phyloP scores from a whole-genome alignment of 371 early-diverging fungal species.

The Mortierella sp. region DNA sequence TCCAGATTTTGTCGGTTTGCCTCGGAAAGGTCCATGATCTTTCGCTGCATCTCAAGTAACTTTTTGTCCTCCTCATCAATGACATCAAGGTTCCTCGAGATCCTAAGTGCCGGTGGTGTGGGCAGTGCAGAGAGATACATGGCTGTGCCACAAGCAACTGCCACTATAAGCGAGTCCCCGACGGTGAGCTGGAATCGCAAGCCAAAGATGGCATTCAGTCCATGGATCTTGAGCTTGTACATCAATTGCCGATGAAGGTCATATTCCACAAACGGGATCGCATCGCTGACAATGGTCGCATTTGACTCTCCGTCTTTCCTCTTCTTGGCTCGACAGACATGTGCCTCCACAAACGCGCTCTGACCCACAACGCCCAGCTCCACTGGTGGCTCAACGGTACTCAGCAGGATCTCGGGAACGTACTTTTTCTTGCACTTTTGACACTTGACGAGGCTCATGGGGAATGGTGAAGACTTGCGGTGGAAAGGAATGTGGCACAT shows the following conservation, averaged over 20 bases:
- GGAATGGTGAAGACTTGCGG: slow-evolving; percentile 71
- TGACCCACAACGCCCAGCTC: slow-evolving; percentile 68
- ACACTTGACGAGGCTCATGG: slow-evolving; percentile 73
- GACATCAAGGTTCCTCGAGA: slow-evolving; percentile 74
- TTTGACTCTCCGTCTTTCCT: slow-evolving; percentile 64
- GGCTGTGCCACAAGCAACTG: slow-evolving; percentile 80
- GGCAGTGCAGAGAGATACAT: slow-evolving; percentile 74
- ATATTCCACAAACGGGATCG: slow-evolving; percentile 83
- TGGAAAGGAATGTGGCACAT: slow-evolving; percentile 74
- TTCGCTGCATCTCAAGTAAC: slow-evolving; percentile 69
- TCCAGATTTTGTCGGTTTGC: slow-evolving; percentile 69
- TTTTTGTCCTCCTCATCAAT: slow-evolving; percentile 74
- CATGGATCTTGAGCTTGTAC: slow-evolving; percentile 76
- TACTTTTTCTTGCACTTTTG: slow-evolving; percentile 69
- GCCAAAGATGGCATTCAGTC: slow-evolving; percentile 80
- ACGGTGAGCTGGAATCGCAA: slow-evolving; percentile 74
- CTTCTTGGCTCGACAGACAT: slow-evolving; percentile 74
- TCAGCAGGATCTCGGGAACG: slow-evolving; percentile 78
- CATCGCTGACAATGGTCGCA: slow-evolving; percentile 72
- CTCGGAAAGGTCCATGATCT: slow-evolving; percentile 69
- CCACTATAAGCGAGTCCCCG: slow-evolving; percentile 75
- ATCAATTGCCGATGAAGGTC: slow-evolving; percentile 82
- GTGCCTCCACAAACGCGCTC: slow-evolving; percentile 63
- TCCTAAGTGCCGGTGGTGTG: slow-evolving; percentile 72
- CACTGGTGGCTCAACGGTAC: slow-evolving; percentile 76